A percentile compares a stretch with the other conserved stretches of the same genome.
Conservation (phyloP, 208 protist genomes). For the Sergeia podlipaevii region DNA sequence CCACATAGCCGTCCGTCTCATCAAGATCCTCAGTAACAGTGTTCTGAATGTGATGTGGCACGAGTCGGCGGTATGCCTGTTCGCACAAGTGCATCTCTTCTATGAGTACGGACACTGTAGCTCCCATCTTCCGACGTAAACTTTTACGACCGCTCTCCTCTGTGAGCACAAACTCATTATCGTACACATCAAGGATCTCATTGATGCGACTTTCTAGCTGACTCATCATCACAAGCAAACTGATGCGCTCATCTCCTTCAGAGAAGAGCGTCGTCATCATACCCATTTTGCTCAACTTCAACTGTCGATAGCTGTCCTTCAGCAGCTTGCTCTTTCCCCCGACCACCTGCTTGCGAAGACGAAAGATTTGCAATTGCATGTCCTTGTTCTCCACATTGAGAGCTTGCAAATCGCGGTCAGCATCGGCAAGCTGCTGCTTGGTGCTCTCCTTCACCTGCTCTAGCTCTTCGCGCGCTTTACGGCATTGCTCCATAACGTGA, state of each 20-base stretch:
- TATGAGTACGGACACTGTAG: constrained; percentile 51
- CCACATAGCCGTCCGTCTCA: constrained; percentile 80
- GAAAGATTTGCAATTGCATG: constrained; percentile 81
- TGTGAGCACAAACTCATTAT: constrained; percentile 65
- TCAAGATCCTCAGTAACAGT: constrained; percentile 44
- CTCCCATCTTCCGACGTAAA: constrained; percentile 38
- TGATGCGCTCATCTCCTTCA: constrained; percentile 76
- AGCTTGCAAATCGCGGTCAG: constrained; percentile 50
- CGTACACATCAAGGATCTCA: constrained; percentile 73
- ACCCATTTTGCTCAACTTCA: constrained; percentile 74
- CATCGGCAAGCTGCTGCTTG: constrained; percentile 14
- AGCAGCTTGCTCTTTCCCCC: constrained; percentile 49
- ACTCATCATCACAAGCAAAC: constrained; percentile 64
- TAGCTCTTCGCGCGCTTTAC: constrained; percentile 32
- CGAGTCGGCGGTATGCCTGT: constrained; percentile 59
- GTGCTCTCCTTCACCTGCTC: constrained; percentile 16
- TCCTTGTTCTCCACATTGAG: constrained; percentile 88
- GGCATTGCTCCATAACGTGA: constrained; percentile 43
- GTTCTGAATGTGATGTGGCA: constrained; percentile 15
- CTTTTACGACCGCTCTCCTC: constrained; percentile 21
- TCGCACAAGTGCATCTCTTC: constrained; percentile 89
- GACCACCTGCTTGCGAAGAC: constrained; percentile 74
- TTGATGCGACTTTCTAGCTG: constrained; percentile 87
- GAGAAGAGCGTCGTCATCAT: constrained; percentile 72
- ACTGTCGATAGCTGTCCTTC: constrained; percentile 66